Evolutionary conservation across 495 filamentous ascomycete species (phyloP).

Genomic region (Thozetella sp.): DNA sequence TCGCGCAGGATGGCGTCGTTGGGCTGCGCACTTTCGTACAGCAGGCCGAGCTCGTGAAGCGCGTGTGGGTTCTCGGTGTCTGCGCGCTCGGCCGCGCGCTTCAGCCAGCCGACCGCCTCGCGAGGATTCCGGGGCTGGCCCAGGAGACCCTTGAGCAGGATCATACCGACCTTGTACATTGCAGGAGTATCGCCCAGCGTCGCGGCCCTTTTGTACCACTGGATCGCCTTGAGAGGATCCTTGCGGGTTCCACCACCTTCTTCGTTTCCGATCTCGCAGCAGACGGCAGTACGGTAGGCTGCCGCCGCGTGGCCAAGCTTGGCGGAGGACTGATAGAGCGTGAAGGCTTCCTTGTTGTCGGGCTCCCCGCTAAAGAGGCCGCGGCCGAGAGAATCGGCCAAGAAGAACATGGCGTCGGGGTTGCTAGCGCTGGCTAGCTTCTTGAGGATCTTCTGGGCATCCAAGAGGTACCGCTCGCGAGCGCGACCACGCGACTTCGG

Average conservation of each 20-base stretch:
- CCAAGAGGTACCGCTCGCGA: conserved; percentile 80
- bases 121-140: conserved; percentile 82
- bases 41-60: conserved; percentile 84
- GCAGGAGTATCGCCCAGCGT: conserved; percentile 87
- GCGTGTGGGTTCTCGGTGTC: conserved; percentile 93
- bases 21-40: conserved; percentile 73
- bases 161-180: conserved; percentile 99
- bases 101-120: conserved; percentile 89
- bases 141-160: conserved; percentile 89
- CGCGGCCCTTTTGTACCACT: conserved; percentile 96
- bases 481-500: conserved; percentile 71
- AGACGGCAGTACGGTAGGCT: conserved; percentile 94
- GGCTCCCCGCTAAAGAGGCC: conserved; percentile 64
- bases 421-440: conserved; percentile 70
- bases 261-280: conserved; percentile 95
- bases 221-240: conserved; percentile 89
- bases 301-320: conserved; percentile 83
- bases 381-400: conserved; percentile 87
- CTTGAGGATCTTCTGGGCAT: conserved; percentile 88
- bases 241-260: conserved; percentile 89
- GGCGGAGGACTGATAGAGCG: conserved; percentile 89
- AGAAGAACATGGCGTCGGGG: conserved; percentile 88
- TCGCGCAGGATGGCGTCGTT: conserved; percentile 78
- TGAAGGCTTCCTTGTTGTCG: conserved; percentile 89
- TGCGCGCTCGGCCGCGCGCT: conserved; percentile 87